Conservation (phyloP, 345 rosid species). For the Boechera stricta region DNA sequence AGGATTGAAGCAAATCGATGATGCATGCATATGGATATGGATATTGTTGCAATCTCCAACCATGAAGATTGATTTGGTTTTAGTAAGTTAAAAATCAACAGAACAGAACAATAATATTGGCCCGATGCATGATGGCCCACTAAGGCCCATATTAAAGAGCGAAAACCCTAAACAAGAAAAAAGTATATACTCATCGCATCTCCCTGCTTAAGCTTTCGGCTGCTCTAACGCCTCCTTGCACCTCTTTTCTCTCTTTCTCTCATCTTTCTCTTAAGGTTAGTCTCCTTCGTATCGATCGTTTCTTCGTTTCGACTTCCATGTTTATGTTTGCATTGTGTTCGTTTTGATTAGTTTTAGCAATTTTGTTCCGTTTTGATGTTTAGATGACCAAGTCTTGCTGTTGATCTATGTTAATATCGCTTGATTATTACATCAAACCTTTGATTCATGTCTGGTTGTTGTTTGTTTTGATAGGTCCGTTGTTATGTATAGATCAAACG, state of each 20-base stretch:
- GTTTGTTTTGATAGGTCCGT: too few relatives aligned
- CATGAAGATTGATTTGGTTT: too few relatives aligned
- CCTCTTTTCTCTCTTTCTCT: neutral
- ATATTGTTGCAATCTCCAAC: too few relatives aligned
- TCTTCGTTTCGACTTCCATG: neutral
- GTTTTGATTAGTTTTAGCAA: neutral
- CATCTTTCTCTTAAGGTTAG: conserved; percentile 15
- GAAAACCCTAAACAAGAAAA: conserved; percentile 15
- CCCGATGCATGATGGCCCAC: neutral
- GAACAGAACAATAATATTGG: too few relatives aligned
- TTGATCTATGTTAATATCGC: neutral
- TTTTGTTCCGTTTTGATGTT: neutral
- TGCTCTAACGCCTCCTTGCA: conserved; percentile 8
- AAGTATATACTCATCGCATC: conserved; percentile 11
- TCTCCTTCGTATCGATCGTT: neutral
- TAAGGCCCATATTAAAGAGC: neutral
- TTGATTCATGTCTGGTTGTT: too few relatives aligned
- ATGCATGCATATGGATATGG: too few relatives aligned
- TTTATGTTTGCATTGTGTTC: neutral
- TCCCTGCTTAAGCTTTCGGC: too few relatives aligned
- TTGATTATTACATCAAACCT: neutral
- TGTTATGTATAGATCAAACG: neutral
- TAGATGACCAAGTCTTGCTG: neutral
- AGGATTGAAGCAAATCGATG: too few relatives aligned
- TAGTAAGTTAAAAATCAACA: too few relatives aligned